phyloP scores from a whole-genome alignment of 352 stramenopile genomes.

The Plasmopara viticola region DNA sequence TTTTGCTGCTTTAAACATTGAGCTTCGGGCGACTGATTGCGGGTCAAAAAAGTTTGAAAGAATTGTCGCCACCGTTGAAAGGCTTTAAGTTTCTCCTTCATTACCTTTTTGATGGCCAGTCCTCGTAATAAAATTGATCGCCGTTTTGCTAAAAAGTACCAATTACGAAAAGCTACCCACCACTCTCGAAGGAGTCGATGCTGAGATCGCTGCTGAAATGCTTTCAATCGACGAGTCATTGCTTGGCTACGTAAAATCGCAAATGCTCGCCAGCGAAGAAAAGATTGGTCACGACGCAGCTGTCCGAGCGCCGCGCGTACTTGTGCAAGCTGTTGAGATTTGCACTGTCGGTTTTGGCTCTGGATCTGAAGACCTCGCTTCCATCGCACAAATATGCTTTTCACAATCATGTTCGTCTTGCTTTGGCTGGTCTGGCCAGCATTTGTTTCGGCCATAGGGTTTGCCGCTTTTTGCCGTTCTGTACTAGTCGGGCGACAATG shows the following conservation, averaged over 20 bases:
- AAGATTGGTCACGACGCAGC: slow-evolving; percentile 31
- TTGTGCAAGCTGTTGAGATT: slow-evolving; percentile 23
- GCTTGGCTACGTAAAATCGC: slow-evolving; percentile 24
- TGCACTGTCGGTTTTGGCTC: slow-evolving; percentile 28
- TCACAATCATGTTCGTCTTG: slow-evolving; percentile 35
- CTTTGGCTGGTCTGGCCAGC: slow-evolving; percentile 34
- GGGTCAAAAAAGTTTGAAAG: not conserved
- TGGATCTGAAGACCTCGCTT: slow-evolving; percentile 49
- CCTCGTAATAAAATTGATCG: slow-evolving; percentile 11
- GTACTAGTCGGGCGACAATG: slow-evolving; percentile 7
- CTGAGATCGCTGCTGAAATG: slow-evolving; percentile 32
- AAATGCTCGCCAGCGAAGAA: slow-evolving; percentile 30
- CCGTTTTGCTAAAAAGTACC: not conserved
- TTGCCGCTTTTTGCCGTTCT: slow-evolving; percentile 10
- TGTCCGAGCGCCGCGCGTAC: slow-evolving; percentile 14
- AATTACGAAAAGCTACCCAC: slow-evolving; percentile 16
- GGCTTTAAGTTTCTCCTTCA: not conserved
- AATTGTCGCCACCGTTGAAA: slow-evolving; percentile 21
- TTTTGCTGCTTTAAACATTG: slow-evolving; percentile 8
- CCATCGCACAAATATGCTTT: slow-evolving; percentile 45
- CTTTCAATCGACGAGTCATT: slow-evolving; percentile 36
- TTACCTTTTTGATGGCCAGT: slow-evolving; percentile 7
- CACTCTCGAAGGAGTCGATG: slow-evolving; percentile 12
- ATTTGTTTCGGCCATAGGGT: slow-evolving; percentile 52
- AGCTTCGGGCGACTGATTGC: slow-evolving; percentile 3